phyloP scores from a whole-genome alignment of 1,139 yeast species.

The Pichia sp. region DNA sequence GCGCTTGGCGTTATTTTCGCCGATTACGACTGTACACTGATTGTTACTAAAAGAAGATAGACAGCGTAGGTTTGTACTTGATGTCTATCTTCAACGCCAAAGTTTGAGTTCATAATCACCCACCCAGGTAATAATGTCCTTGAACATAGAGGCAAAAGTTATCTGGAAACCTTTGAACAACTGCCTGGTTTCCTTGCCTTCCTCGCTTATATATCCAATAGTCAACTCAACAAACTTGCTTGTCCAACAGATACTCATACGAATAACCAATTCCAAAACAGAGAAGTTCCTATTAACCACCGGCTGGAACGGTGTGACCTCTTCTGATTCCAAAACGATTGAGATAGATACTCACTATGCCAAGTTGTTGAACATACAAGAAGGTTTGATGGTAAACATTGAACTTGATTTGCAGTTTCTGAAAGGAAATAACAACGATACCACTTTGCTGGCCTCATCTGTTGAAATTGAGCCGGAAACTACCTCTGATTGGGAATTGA shows the following conservation, averaged over 20 bases:
- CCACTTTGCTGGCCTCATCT: conserved; percentile 32
- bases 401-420: conserved; percentile 36
- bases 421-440: background rate
- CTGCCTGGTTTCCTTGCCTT: conserved; percentile 28
- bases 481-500: conserved; percentile 85
- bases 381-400: conserved; percentile 40
- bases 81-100: background rate
- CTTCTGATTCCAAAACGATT: conserved; percentile 30
- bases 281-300: conserved; percentile 14
- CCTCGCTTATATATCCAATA: conserved; percentile 27
- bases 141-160: conserved; percentile 20
- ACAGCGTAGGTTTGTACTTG: background rate
- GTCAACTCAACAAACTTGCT: conserved; percentile 26
- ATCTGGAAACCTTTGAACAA: conserved; percentile 22
- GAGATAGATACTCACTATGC: conserved; percentile 60
- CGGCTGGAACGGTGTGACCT: conserved; percentile 32
- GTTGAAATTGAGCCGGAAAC: conserved; percentile 76
- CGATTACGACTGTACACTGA: background rate
- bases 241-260: conserved; percentile 28
- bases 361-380: conserved; percentile 38
- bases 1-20: background rate
- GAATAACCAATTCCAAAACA: conserved; percentile 18
- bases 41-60: background rate
- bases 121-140: conserved; percentile 5
- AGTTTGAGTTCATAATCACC: background rate